These are phyloP conservation scores for Monilinia polystroma DNA, from an alignment of 2,329 filamentous ascomycete species.

Conservation along the genomic window DNA sequence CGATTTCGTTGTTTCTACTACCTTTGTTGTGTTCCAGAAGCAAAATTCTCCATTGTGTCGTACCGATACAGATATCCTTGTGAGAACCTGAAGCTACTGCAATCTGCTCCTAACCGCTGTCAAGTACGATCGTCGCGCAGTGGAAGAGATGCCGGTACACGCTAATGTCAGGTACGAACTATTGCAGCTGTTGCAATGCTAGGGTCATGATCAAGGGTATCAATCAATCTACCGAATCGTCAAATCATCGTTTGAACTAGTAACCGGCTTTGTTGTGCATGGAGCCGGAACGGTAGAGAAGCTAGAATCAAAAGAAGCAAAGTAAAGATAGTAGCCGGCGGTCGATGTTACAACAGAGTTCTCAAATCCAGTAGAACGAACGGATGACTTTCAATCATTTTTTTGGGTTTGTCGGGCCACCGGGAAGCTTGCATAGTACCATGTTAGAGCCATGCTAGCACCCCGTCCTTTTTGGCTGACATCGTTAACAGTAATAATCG, in stretches of 20 bases:
- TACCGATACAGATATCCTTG: background rate
- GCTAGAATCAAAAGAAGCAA: conserved; percentile 14
- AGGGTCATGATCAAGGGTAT: conserved; percentile 17
- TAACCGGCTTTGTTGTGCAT: conserved; percentile 23
- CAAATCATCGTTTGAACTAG: conserved; percentile 15
- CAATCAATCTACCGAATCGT: conserved; percentile 6
- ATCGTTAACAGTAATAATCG: conserved; percentile 10
- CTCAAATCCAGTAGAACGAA: background rate
- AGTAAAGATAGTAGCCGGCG: conserved; percentile 10
- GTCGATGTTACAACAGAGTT: conserved; percentile 12
- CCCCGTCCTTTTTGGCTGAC: conserved; percentile 17
- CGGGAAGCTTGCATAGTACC: conserved; percentile 22
- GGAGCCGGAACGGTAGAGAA: conserved; percentile 27
- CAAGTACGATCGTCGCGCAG: conserved; percentile 25
- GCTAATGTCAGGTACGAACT: conserved; percentile 33
- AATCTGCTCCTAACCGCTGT: conserved; percentile 22
- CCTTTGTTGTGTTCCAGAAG: conserved; percentile 17
- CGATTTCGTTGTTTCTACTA: conserved; percentile 2
- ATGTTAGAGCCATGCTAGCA: conserved; percentile 23
- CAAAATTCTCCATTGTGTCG: background rate
- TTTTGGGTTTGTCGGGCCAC: conserved; percentile 20
- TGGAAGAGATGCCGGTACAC: conserved; percentile 20
- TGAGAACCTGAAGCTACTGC: conserved; percentile 19
- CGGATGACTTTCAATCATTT: conserved; percentile 8
- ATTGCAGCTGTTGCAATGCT: conserved; percentile 18